Evolutionary conservation across 441 rosid genomes (phyloP).

Genomic region (Gossypium schwendimanii): DNA sequence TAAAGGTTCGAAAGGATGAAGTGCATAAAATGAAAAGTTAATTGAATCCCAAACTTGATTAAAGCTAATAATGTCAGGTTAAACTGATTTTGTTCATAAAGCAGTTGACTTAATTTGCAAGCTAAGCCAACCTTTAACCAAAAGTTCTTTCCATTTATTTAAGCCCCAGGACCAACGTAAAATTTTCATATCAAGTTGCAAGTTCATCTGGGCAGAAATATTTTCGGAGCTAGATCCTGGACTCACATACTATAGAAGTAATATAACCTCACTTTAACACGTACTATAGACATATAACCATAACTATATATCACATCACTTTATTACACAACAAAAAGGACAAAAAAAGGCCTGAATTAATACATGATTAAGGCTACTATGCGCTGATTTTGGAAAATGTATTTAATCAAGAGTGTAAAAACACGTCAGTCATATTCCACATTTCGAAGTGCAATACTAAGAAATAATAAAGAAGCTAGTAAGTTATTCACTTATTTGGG

Average conservation of each 20-base stretch:
- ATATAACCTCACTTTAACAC: background rate
- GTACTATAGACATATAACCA: background rate
- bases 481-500: background rate
- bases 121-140: background rate
- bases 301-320: background rate
- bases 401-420: background rate
- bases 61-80: conserved; percentile 1
- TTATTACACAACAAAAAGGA: background rate
- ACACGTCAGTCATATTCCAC: background rate
- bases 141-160: background rate
- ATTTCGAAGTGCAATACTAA: background rate
- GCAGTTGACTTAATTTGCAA: background rate
- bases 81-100: background rate
- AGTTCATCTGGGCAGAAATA: background rate
- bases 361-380: background rate
- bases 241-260: background rate
- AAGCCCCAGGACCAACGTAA: background rate
- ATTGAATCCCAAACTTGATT: background rate
- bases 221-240: background rate
- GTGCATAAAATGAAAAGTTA: background rate
- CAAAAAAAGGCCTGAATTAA: background rate
- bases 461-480: background rate
- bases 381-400: background rate
- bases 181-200: background rate
- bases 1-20: background rate